Evolutionary conservation across 108 stramenopile species (phyloP), one percentile per base, ranked within the genome.

Genomic region (Fistulifera pelliculosa): DNA sequence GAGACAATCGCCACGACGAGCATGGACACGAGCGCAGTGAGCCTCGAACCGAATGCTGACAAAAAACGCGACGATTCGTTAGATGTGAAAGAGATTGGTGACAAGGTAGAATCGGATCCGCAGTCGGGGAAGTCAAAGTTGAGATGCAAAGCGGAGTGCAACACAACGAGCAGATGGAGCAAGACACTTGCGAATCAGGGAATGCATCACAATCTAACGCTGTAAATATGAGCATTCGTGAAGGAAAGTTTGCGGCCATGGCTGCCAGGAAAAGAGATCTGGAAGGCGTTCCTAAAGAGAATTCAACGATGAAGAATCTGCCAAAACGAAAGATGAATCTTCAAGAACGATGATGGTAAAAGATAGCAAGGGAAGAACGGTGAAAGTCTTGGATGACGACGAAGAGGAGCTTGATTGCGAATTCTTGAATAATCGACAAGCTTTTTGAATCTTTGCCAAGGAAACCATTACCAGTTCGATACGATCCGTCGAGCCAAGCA

Each of bases 391-490:
- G 12, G 93, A 87, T 56, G 93, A 89, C 47, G 93, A 90, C 31
- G 72, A 61, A 10, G 94, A 87, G 62, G 83, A 91, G 49, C 58
- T 90, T 72, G 90, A 88, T 54, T 93, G 91, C 57, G 91, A 90
- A 61, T 86, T 91, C 58, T 66, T 87, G 31, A 94, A 86, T 55
- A 85, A 87, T 60, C 90, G 86, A 51, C 94, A 85, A 68, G 79
- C 81, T 91, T 91, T 56, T 71, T 91, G 64, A 87, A 91, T 54
- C 63, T 91, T 5, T 91, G 89, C 38, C 89, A 83, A 70, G 87
- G 94, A 11, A 98, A 99, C 62, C 96, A 99, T 73, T 99, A 98
- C 67, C 99, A 99, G 70, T 98, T 96, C 62, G 97, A 99, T 64
- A 73, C 85, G 58, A 82, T 99, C 45, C 79, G 99, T 22, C 65